Evolutionary conservation across 768 basidiomycete genomes (phyloP), one percentile per base, ranked within the genome.

Genomic region (Kwoniella sp.): DNA sequence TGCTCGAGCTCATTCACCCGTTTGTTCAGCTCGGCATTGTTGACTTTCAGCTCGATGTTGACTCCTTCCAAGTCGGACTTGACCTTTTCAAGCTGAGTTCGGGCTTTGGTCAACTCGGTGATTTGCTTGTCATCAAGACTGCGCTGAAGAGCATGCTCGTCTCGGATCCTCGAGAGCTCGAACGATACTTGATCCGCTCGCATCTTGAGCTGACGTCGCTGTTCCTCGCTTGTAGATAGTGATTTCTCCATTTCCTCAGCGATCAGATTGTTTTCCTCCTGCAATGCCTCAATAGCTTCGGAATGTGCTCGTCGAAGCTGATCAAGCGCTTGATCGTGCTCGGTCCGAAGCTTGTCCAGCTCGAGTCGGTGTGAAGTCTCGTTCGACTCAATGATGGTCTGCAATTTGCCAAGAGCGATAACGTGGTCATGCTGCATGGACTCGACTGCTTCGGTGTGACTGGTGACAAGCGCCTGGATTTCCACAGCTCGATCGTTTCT

Each of bases 401-500:
- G 51, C 48, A 67, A 17, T 2, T 63, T 49, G 1, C 67, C 60
- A 22, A 72, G 33, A 15, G 68, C 64, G 22, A 47, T 37, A 19
- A 53, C 48, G 36, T 67, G 64, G 17, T 71, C 67, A 19, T 26
- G 30, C 30, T 67, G 56, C 1, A 74, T 47, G 1, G 55, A 29
- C 1, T 37, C 56, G 33, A 72, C 60, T 8, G 67, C 58, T 29
- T 65, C 36, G 21, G 59, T 53, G 37, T 75, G 73, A 26, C 59
- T 59, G 22, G 55, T 51, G 24, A 66, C 52, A 7, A 72, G 44
- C 7, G 59, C 63, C 44, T 68, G 63, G n/a, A 78, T 69, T 55
- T 78, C 71, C 33, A 64, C 62, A 15, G 69, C 72, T 58, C 78
- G 77, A 40, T 78, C 65, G n/a, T 66, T 71, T 13, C 61, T 60